Evolutionary conservation across 352 stramenopile species (phyloP).

Genomic region (Globisporangium viniferum): DNA sequence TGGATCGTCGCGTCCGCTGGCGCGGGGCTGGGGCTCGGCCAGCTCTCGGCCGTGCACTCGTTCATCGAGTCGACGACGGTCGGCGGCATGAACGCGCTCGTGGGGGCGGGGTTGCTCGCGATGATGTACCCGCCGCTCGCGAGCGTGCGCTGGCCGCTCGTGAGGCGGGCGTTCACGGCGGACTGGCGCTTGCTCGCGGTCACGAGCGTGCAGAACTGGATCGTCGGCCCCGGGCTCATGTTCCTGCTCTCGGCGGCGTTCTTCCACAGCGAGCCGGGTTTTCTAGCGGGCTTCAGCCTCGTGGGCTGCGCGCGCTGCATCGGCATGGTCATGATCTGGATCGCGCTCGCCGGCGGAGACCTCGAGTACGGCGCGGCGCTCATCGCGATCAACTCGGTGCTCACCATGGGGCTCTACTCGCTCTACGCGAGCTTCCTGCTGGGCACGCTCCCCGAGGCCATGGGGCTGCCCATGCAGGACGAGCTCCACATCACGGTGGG

Average conservation of each 20-base stretch:
- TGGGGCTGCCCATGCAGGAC: slow-evolving; percentile 27
- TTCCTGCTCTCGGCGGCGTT: slow-evolving; percentile 46
- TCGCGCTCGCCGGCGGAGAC: slow-evolving; percentile 54
- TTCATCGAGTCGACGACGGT: slow-evolving; percentile 48
- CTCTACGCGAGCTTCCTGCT: slow-evolving; percentile 57
- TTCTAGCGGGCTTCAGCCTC: slow-evolving; percentile 64
- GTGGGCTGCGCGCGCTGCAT: slow-evolving; percentile 73
- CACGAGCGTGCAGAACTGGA: slow-evolving; percentile 61
- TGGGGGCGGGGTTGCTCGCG: slow-evolving; percentile 44
- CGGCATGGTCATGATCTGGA: slow-evolving; percentile 86
- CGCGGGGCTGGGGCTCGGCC: slow-evolving; percentile 38
- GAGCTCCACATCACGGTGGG: slow-evolving; percentile 38
- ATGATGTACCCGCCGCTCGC: slow-evolving; percentile 68
- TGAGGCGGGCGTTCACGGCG: slow-evolving; percentile 29
- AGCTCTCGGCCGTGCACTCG: slow-evolving; percentile 34
- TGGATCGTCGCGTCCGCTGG: slow-evolving; percentile 54
- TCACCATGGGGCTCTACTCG: slow-evolving; percentile 62
- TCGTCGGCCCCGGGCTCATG: slow-evolving; percentile 52
- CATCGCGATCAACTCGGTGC: slow-evolving; percentile 65
- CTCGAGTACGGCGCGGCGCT: slow-evolving; percentile 66
- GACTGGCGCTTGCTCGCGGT: slow-evolving; percentile 51
- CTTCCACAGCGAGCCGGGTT: slow-evolving; percentile 45
- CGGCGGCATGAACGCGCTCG: slow-evolving; percentile 46
- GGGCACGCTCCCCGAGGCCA: slow-evolving; percentile 36
- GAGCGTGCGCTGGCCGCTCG: slow-evolving; percentile 52